Conservation (phyloP, 176 grass and related monocot genomes). For the Rhipidocladum racemiflorum region DNA sequence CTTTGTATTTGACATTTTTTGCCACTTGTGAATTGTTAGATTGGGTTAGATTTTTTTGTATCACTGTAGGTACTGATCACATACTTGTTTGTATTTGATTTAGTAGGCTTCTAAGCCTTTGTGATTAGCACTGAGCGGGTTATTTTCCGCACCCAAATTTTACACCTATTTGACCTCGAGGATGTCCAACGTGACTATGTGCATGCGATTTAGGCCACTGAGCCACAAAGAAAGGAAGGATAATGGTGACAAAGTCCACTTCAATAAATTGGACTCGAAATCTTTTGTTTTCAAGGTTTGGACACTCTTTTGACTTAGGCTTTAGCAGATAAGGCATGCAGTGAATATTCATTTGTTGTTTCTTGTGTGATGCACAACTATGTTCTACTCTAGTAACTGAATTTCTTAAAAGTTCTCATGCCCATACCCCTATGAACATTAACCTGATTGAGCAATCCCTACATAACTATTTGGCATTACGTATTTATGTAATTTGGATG, state of each 20-base stretch:
- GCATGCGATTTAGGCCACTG: slow-evolving; percentile 77
- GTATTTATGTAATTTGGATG: too few relatives aligned
- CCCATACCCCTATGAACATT: too few relatives aligned
- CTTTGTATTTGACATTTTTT: too few relatives aligned
- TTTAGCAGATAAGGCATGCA: not conserved
- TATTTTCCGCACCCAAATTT: not conserved
- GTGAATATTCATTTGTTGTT: not conserved
- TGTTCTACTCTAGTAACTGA: too few relatives aligned
- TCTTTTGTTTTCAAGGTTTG: slow-evolving; percentile 76
- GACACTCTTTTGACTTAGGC: not conserved
- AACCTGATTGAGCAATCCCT: too few relatives aligned
- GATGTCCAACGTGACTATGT: slow-evolving; percentile 84
- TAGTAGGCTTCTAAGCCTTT: not conserved
- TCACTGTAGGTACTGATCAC: not conserved
- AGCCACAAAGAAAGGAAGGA: slow-evolving; percentile 64
- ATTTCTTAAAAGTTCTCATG: too few relatives aligned
- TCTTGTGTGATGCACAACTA: not conserved
- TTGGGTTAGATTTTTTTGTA: not conserved
- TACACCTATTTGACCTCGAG: not conserved
- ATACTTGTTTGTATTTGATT: not conserved
- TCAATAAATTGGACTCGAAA: slow-evolving; percentile 56
- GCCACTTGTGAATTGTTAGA: too few relatives aligned
- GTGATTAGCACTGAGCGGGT: not conserved
- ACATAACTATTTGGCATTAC: too few relatives aligned
- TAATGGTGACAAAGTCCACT: slow-evolving; percentile 50